Conservation (phyloP, 1,284 basidiomycete genomes). For the Leccinum subatratum region DNA sequence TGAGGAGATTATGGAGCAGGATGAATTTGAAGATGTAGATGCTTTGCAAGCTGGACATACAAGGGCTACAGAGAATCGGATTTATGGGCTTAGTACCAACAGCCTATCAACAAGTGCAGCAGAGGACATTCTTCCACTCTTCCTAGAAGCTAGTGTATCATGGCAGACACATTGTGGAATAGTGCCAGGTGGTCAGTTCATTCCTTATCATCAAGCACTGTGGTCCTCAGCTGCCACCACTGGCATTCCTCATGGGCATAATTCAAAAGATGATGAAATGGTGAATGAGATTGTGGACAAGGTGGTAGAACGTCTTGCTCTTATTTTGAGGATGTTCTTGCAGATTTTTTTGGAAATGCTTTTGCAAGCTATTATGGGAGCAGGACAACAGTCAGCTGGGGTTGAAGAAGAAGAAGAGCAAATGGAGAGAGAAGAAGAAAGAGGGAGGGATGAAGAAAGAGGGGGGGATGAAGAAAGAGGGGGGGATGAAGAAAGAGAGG, state of each 20-base stretch:
- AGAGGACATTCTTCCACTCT: background rate
- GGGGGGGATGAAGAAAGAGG: no score
- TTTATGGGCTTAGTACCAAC: background rate
- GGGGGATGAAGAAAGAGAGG: no score
- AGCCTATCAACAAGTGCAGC: background rate
- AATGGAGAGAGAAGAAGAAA: background rate
- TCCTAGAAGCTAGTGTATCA: background rate
- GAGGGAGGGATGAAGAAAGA: background rate
- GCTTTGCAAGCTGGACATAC: conserved; percentile 3
- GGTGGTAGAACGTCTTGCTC: background rate
- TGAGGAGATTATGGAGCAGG: background rate
- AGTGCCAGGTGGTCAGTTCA: background rate
- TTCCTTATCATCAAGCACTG: background rate
- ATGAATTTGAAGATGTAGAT: background rate
- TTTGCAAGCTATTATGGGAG: background rate
- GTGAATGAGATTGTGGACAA: background rate
- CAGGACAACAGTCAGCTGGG: background rate
- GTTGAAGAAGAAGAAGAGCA: background rate
- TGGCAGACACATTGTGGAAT: background rate
- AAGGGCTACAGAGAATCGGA: background rate
- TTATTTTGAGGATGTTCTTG: background rate
- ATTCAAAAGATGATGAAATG: background rate
- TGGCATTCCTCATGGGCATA: background rate
- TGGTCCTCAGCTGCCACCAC: background rate
- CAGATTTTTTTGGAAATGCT: background rate